Base-by-base conservation (phyloP, 345 rosid species). In the Anastatica hierochuntica region DNA sequence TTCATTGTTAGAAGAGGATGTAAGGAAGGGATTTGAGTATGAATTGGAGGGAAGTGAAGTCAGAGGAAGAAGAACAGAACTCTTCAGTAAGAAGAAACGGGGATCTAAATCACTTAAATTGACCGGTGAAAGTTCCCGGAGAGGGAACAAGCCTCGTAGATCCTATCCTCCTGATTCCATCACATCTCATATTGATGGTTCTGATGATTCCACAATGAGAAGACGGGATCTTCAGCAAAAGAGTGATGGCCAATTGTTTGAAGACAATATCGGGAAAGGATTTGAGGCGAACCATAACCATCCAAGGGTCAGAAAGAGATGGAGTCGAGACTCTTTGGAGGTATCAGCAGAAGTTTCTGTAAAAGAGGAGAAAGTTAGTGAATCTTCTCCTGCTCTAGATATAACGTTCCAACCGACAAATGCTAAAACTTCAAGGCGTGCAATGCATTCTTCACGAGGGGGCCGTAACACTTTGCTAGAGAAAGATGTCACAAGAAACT, bases 81-180 rank as follows among this genome's bases (percentile, higher is more conserved):
- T 44, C 8, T 46, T 30, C 37, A 14, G 38, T 10, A 60, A 53
- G 27, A 67, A 60, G 31, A 67, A 68, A 11, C 27, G 26, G 6
- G 47, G 67, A 48, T 61, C 72, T 24, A 68, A 42, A 20, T 55
- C 63, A 26, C 50, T 68, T 5, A 61, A 68, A 1, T 19, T 48
- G 34, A 21, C 52, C 24, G 67, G 33, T 54, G 67, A 60, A 61
- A 48, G 40, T 33, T 54, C 61, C 2, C 23, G 58, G 9, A 42
- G 44, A 48, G 35, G 36, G 52, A 54, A 10, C 52, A 62, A 41
- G 43, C 35, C 63, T 61, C 68, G 67, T 11, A 61, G 61, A 48
- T 61, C 72, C 0, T 68, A 61, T 18, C 68, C 58, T 61, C 72
- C 68, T 35, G 63, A 53, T 39, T 29, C 44, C 13, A 41, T 19